Percentiles rank a stretch among this genome's conserved stretches.
Conservation (phyloP, 2,329 filamentous ascomycete genomes). For the Sphaerulina populicola region DNA sequence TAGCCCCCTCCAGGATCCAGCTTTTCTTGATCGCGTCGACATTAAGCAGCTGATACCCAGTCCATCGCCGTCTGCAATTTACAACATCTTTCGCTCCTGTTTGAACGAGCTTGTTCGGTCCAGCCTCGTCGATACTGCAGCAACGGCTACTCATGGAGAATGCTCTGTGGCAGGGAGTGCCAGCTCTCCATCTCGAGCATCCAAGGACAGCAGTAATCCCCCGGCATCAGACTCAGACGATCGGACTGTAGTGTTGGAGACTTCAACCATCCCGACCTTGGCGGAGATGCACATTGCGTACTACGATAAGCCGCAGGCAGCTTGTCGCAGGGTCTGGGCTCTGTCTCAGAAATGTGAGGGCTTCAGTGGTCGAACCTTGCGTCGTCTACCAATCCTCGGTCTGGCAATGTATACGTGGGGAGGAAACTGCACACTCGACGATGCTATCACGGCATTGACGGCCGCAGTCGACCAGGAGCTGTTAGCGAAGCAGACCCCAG, state of each 20-base stretch:
- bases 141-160: background rate
- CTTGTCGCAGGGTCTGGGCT: conserved; percentile 27
- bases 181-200: background rate
- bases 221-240: conserved; percentile 1
- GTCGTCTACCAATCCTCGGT: conserved; percentile 37
- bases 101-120: conserved; percentile 40
- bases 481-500: conserved; percentile 8
- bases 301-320: conserved; percentile 19
- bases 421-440: conserved; percentile 31
- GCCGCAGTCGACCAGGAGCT: conserved; percentile 33
- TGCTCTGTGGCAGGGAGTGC: background rate
- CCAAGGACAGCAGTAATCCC: background rate
- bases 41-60: conserved; percentile 40
- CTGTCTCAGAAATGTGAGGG: conserved; percentile 33
- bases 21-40: conserved; percentile 32
- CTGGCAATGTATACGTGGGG: conserved; percentile 36
- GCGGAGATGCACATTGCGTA: conserved; percentile 27
- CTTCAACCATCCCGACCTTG: conserved; percentile 24
- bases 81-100: conserved; percentile 44
- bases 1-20: conserved; percentile 5
- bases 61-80: conserved; percentile 36
- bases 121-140: conserved; percentile 30
- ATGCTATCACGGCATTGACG: conserved; percentile 35
- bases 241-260: conserved; percentile 10
- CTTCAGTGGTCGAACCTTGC: conserved; percentile 38